Evolutionary conservation across 192 early-diverging fungal species (phyloP), one percentile per base, ranked within the genome.

Genomic region (Coemansia sp.): DNA sequence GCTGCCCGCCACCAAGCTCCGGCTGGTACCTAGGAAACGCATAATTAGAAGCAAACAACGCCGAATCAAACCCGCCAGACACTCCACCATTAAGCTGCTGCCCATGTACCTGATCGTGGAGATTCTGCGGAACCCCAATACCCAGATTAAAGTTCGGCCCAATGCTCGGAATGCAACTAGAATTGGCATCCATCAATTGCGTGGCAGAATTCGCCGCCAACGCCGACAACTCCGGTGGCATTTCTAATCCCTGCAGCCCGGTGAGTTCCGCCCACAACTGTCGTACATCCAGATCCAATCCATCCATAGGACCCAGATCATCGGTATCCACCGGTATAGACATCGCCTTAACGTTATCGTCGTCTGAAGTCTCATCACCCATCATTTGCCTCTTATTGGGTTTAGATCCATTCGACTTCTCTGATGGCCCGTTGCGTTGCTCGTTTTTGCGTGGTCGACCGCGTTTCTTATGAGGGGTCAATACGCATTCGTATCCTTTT

Each of bases 391-490:
- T 45, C 14, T n/a, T 33, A 16, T 8, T 36, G 54, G 22, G 22
- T 25, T 25, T 25, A 25, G 22, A 25, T 1, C 22, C 22, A 25
- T 25, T 25, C 22, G 22, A 25, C 22, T 25, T 25, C 1, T 3
- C 48, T 22, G 6, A 14, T 0, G 3, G 18, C 14, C 49, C 29
- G 40, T 52, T 7, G 8, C 56, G 60, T 51, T 72, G 61, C 51
- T 63, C 62, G 55, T 66, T 60, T 33, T 82, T 82, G 14, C 79
- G 57, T 4, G 79, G 79, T 0, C 79, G 45, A 1, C 79, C 79
- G 5, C 79, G 79, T 38, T 82, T 82, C 40, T 82, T 82, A 63
- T 82, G 79, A 25, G 79, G 79, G 10, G 79, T 82, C 52, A 82
- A 25, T 4, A 74, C 64, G 49, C 82, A 84, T 12, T 76, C 77